phyloP scores from a whole-genome alignment of 768 basidiomycete genomes.

The Mycena vulgaris region DNA sequence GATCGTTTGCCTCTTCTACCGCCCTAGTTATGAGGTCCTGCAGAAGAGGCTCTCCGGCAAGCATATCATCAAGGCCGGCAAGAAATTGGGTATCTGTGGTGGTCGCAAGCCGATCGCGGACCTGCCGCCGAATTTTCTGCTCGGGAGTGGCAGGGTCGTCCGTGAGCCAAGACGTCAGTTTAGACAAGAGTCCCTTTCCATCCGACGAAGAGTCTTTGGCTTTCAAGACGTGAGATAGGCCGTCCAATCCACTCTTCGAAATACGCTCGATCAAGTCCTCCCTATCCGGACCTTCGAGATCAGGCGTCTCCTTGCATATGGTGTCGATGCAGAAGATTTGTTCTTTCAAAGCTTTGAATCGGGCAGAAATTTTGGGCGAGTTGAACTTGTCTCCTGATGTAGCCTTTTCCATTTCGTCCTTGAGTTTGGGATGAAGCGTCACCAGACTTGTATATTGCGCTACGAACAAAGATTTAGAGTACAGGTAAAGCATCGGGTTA shows the following conservation, averaged over 20 bases:
- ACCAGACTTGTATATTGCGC: slow-evolving; percentile 23
- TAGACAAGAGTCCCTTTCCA: slow-evolving; percentile 2
- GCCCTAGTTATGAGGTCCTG: slow-evolving; percentile 18
- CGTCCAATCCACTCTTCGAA: slow-evolving; percentile 14
- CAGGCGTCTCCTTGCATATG: slow-evolving; percentile 20
- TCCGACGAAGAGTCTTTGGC: slow-evolving; percentile 16
- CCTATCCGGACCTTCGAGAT: slow-evolving; percentile 32
- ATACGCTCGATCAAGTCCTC: slow-evolving; percentile 34
- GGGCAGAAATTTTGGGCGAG: neutral
- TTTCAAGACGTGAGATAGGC: slow-evolving; percentile 4
- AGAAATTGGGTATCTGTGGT: slow-evolving; percentile 30
- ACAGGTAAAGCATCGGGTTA: neutral
- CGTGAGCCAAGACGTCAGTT: neutral
- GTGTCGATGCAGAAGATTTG: slow-evolving; percentile 30
- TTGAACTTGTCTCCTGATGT: neutral
- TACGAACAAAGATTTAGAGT: neutral
- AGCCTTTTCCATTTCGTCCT: slow-evolving; percentile 26
- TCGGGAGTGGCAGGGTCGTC: slow-evolving; percentile 6
- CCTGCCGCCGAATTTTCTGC: slow-evolving; percentile 11
- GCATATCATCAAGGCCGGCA: slow-evolving; percentile 26
- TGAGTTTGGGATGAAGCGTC: slow-evolving; percentile 15
- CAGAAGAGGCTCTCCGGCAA: slow-evolving; percentile 33
- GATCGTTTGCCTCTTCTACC: slow-evolving; percentile 17
- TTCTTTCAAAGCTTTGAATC: slow-evolving; percentile 36
- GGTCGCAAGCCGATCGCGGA: slow-evolving; percentile 3